Evolutionary conservation across 805 yeast species (phyloP).

Genomic region (Yamadazyma paraphyllophila): DNA sequence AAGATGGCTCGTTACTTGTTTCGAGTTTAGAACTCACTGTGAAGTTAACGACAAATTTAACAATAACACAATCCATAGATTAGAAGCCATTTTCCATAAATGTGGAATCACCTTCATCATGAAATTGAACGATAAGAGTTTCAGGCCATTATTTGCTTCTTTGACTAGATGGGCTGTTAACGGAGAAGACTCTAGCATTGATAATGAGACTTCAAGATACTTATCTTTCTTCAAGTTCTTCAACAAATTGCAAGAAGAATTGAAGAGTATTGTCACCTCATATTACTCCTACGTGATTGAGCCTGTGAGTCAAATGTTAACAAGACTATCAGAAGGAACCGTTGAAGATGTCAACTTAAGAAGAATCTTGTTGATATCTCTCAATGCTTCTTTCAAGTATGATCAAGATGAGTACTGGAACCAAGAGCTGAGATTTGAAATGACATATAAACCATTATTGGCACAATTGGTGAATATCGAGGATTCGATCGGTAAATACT

Average conservation of each 20-base stretch:
- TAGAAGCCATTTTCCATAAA: constrained; percentile 72
- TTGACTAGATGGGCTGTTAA: constrained; percentile 90
- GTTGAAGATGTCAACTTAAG: constrained; percentile 53
- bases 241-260: constrained; percentile 76
- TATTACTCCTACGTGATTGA: constrained; percentile 86
- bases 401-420: constrained; percentile 97
- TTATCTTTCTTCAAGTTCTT: constrained; percentile 81
- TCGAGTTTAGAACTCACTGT: constrained; percentile 60
- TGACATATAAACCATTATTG: constrained; percentile 60
- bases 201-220: constrained; percentile 48
- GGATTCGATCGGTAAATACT: constrained; percentile 69
- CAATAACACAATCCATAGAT: constrained; percentile 70
- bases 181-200: constrained; percentile 65
- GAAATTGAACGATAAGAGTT: constrained; percentile 89
- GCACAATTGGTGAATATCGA: constrained; percentile 68
- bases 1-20: constrained; percentile 63
- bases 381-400: constrained; percentile 77
- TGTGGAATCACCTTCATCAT: constrained; percentile 76
- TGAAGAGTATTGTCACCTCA: constrained; percentile 83
- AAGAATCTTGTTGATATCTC: constrained; percentile 69
- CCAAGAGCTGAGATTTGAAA: constrained; percentile 77
- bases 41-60: constrained; percentile 45
- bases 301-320: constrained; percentile 56
- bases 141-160: constrained; percentile 87
- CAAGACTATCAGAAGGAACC: constrained; percentile 44